Evolutionary conservation across 2,329 filamentous ascomycete species (phyloP).

Genomic region (Aspergillus calidoustus): DNA sequence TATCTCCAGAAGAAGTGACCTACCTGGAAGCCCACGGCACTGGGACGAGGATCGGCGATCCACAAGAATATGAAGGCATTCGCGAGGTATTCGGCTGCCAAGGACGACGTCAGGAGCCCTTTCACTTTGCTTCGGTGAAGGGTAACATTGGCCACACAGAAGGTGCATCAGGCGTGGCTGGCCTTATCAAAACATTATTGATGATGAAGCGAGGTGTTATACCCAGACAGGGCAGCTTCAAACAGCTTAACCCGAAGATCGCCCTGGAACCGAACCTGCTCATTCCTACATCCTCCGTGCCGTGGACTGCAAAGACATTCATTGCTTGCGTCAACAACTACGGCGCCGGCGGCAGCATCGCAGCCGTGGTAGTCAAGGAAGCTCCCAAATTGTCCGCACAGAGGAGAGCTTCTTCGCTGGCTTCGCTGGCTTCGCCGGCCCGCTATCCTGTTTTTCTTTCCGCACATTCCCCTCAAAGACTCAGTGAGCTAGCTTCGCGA

Average conservation of each 20-base stretch:
- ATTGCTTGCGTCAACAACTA: conserved; percentile 11
- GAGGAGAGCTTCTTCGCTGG: background rate
- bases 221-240: conserved; percentile 33
- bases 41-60: conserved; percentile 35
- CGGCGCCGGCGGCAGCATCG: background rate
- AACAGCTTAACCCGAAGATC: conserved; percentile 27
- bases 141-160: conserved; percentile 40
- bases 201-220: conserved; percentile 33
- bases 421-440: background rate
- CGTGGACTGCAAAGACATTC: conserved; percentile 19
- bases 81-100: conserved; percentile 22
- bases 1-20: conserved; percentile 29
- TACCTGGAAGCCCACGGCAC: conserved; percentile 41
- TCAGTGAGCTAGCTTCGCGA: background rate
- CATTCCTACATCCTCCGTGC: conserved; percentile 15
- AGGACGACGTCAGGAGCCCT: background rate
- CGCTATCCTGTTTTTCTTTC: background rate
- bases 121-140: conserved; percentile 38
- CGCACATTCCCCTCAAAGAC: background rate
- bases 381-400: background rate
- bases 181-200: conserved; percentile 34
- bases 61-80: conserved; percentile 31
- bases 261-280: conserved; percentile 27
- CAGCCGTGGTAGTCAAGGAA: background rate
- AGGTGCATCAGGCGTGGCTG: conserved; percentile 35